Base-by-base conservation (phyloP, 352 stramenopile species). In the Globisporangium heterothallicum region DNA sequence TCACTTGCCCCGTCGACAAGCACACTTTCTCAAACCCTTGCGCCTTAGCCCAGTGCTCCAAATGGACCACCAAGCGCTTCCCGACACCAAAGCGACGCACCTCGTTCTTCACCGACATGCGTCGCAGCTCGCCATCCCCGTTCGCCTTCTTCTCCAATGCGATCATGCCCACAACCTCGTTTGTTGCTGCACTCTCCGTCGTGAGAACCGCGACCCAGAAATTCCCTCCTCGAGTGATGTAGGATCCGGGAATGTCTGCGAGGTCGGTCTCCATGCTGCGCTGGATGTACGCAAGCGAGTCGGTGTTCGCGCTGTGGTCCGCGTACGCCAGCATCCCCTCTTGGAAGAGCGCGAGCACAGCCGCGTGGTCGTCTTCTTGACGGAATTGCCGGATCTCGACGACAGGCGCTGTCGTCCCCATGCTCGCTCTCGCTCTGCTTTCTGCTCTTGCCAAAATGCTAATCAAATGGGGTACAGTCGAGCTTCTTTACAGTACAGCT, bases 171-270 rank as follows among this genome's bases (percentile, higher is more conserved):
- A 60, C 49, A 1, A 71, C 27, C 19, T 56, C 42, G 6, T 54
- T n/a, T 18, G n/a, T 16, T 18, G 32, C 32, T n/a, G n/a, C n/a
- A 19, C 1, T 43, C 34, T 9, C 27, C 53, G 21, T 56, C 30
- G 19, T n/a, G n/a, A n/a, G n/a, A n/a, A 24, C 21, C 16, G 53
- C 53, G 8, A 80, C 70, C 70, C 70, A 80, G 55, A 80, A 80
- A 44, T 73, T 71, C 18, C 70, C 70, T 0, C 70, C 70, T 2
- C 56, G 35, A 3, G n/a, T 18, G 8, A 74, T 63, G 62, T 75
- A 80, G 21, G 54, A 62, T 42, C 53, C 44, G 25, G 72, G 22
- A 16, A 77, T 54, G 36, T 75, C 51, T 3, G 53, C 59, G 14
- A 80, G 47, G 46, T 80, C 70, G 14, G 16, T 48, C 42, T 71